Percentiles rank a stretch among this genome's conserved stretches.
Conservation (phyloP, 257 asterid species). For the Datura wrightii region DNA sequence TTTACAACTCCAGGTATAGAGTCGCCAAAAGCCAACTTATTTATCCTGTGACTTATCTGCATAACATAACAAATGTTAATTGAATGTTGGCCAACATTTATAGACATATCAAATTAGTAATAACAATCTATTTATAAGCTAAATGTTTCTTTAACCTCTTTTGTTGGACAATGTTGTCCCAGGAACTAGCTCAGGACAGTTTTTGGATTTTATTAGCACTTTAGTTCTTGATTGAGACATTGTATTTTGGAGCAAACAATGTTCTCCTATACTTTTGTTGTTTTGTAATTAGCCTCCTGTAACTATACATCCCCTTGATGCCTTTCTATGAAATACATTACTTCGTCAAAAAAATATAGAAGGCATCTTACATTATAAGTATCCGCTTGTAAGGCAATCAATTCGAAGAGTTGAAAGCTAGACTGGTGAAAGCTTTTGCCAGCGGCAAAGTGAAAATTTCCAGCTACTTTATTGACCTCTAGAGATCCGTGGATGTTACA, state of each 20-base stretch:
- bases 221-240: too few relatives aligned
- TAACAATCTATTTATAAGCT: background rate
- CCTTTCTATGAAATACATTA: too few relatives aligned
- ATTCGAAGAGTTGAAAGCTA: slow-evolving; percentile 58
- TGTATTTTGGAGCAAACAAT: too few relatives aligned
- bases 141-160: too few relatives aligned
- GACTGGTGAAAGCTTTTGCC: slow-evolving; percentile 90
- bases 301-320: too few relatives aligned
- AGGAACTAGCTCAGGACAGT: too few relatives aligned
- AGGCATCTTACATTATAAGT: slow-evolving; percentile 69
- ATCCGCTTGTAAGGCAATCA: slow-evolving; percentile 67
- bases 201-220: too few relatives aligned
- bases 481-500: slow-evolving; percentile 95
- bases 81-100: background rate
- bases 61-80: slow-evolving; percentile 35
- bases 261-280: too few relatives aligned
- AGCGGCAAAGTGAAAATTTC: slow-evolving; percentile 84
- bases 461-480: slow-evolving; percentile 98
- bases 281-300: too few relatives aligned
- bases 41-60: slow-evolving; percentile 95
- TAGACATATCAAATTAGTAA: background rate
- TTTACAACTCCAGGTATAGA: slow-evolving; percentile 85
- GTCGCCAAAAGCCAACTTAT: slow-evolving; percentile 88
- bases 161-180: too few relatives aligned
- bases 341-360: background rate